Percentiles rank a stretch among this genome's conserved stretches.
Evolutionary conservation across 768 basidiomycete species (phyloP).

Genomic region (Agrocybe pediades): DNA sequence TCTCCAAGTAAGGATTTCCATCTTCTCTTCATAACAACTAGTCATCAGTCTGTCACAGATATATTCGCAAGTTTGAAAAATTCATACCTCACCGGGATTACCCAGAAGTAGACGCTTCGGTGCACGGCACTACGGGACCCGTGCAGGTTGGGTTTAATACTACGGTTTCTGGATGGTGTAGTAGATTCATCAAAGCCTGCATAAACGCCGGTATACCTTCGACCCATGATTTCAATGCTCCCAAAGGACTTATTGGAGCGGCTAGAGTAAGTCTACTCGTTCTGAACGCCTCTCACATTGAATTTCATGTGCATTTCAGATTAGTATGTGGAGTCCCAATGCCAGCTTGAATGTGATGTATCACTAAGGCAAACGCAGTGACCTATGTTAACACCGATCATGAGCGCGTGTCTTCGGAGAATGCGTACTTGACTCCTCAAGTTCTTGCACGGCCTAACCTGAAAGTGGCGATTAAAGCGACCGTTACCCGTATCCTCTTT

Average conservation of each 20-base stretch:
- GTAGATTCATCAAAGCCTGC: constrained; percentile 60
- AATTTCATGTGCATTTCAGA: not conserved
- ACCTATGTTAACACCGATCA: constrained; percentile 59
- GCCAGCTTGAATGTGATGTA: not conserved
- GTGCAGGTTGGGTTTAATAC: constrained; percentile 61
- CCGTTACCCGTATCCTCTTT: constrained; percentile 61
- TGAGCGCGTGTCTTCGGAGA: constrained; percentile 62
- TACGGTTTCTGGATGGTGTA: constrained; percentile 42
- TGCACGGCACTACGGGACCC: constrained; percentile 56
- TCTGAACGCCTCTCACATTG: not conserved
- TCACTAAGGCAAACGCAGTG: constrained; percentile 42
- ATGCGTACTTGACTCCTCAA: constrained; percentile 65
- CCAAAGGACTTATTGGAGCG: constrained; percentile 59
- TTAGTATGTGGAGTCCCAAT: constrained; percentile 5
- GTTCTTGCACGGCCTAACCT: constrained; percentile 69
- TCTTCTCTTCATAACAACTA: too few relatives aligned
- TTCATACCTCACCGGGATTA: constrained; percentile 52
- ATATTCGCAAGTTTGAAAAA: constrained; percentile 69
- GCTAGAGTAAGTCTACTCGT: constrained; percentile 47
- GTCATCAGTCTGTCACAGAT: constrained; percentile 45
- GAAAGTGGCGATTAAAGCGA: constrained; percentile 56
- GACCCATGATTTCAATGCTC: constrained; percentile 64
- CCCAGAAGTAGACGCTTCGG: constrained; percentile 49
- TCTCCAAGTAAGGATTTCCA: constrained; percentile 39
- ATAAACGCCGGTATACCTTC: constrained; percentile 55